A percentile compares a stretch with the other conserved stretches of the same genome.
Evolutionary conservation across 371 early-diverging fungal species (phyloP).

Genomic region (Mucor velutinosus): DNA sequence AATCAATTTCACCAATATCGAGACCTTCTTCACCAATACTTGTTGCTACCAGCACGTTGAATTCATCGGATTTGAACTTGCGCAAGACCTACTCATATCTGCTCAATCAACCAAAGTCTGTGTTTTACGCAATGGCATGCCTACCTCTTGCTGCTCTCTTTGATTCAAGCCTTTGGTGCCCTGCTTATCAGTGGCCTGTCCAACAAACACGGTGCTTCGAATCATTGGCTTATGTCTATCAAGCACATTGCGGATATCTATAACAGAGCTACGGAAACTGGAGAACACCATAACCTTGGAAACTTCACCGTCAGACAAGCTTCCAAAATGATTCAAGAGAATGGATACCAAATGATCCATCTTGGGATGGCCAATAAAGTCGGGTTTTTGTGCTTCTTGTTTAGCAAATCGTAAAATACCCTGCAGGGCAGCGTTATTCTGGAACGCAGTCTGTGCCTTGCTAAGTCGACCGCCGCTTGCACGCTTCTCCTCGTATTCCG

Average conservation of each 20-base stretch:
- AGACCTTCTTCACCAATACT: slow-evolving; percentile 97
- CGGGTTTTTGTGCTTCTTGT: slow-evolving; percentile 25
- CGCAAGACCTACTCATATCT: slow-evolving; percentile 24
- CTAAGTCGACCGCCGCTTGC: neutral
- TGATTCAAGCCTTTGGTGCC: slow-evolving; percentile 77
- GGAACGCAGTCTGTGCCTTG: neutral
- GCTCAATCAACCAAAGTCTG: neutral
- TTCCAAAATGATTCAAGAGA: slow-evolving; percentile 69
- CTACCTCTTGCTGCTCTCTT: slow-evolving; percentile 80
- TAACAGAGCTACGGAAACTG: slow-evolving; percentile 83
- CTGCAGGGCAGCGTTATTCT: neutral
- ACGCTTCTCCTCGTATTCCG: slow-evolving; percentile 11
- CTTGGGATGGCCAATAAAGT: slow-evolving; percentile 85
- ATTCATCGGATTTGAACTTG: slow-evolving; percentile 71
- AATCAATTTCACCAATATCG: slow-evolving; percentile 96
- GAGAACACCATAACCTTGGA: slow-evolving; percentile 91
- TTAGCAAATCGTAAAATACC: neutral
- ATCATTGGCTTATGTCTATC: slow-evolving; percentile 69
- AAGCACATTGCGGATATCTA: slow-evolving; percentile 77
- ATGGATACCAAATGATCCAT: slow-evolving; percentile 65
- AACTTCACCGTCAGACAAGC: slow-evolving; percentile 13
- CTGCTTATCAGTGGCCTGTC: slow-evolving; percentile 70
- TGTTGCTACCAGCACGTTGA: slow-evolving; percentile 89
- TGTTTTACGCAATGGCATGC: neutral
- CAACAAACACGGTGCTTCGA: slow-evolving; percentile 78